Base-by-base conservation (phyloP, 2,329 filamentous ascomycete genomes). In the Achaetomium macrosporum region DNA sequence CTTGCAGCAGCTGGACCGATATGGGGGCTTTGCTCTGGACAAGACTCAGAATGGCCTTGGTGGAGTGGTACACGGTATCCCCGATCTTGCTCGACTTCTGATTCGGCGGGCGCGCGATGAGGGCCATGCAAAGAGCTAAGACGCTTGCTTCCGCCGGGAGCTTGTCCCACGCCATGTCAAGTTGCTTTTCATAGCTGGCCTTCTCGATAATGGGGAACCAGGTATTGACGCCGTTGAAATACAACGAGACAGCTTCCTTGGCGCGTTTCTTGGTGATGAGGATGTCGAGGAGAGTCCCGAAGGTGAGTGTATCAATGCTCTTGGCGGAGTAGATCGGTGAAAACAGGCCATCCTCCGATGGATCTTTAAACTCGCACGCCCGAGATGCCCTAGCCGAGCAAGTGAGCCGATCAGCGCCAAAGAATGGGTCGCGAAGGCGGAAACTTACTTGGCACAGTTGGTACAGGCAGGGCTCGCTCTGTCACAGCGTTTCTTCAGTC, bases 191-290 rank as follows among this genome's bases (percentile, higher is more conserved):
- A 40, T 66, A 65, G 3, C 40, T 50, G 11, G 55, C 29, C 15
- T 50, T 57, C 42, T 65, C 63, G 44, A 67, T 35, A 43, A 66
- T 59, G 44, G 62, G 59, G 50, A 66, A 65, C 65, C 65, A 66
- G 9, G 57, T 60, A 50, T 65, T 63, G 56, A 62, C 59, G 37
- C 59, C 61, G 8, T 25, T 36, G 42, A 67, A 67, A 44, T 65
- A 67, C 25, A 56, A 49, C 10, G 53, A 41, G 30, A 62, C 55
- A 13, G 61, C 58, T 25, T 60, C 59, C 50, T 60, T 60, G 37
- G 63, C 54, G 8, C 54, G 54, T 47, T 56, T 47, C 29, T 58
- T 58, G 30, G 57, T 58, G n/a, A 56, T 57, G 46, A 63, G 54
- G 13, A 61, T 60, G 15, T 66, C 63, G 11, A 59, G 49, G 25